These are phyloP conservation scores for Spathaspora hagerdaliae DNA, from an alignment of 805 yeast genomes.

Conservation along the genomic window DNA sequence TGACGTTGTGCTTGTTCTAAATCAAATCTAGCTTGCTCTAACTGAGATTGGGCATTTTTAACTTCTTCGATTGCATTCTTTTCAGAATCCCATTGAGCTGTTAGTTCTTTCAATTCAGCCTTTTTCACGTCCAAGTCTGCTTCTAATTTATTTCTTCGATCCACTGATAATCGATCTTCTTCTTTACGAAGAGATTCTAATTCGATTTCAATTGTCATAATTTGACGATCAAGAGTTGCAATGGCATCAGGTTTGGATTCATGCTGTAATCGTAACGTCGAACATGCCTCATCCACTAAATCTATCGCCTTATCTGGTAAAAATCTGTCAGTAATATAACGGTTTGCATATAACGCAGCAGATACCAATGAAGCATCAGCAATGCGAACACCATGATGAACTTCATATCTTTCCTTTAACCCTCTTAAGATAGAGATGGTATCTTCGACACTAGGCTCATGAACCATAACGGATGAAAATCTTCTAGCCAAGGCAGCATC, in stretches of 20 bases:
- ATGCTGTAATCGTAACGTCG: slow-evolving; percentile 89
- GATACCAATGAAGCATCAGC: slow-evolving; percentile 90
- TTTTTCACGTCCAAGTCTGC: slow-evolving; percentile 59
- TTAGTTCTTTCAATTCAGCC: slow-evolving; percentile 65
- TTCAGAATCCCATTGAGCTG: slow-evolving; percentile 85
- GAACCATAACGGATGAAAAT: slow-evolving; percentile 81
- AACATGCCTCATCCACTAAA: slow-evolving; percentile 95
- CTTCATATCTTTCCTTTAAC: slow-evolving; percentile 89
- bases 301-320: slow-evolving; percentile 97
- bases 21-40: slow-evolving; percentile 81
- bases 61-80: slow-evolving; percentile 70
- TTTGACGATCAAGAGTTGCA: slow-evolving; percentile 78
- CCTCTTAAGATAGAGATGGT: slow-evolving; percentile 92
- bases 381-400: slow-evolving; percentile 95
- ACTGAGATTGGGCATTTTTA: slow-evolving; percentile 73
- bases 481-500: slow-evolving; percentile 95
- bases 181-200: slow-evolving; percentile 91
- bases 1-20: slow-evolving; percentile 78
- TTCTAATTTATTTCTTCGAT: slow-evolving; percentile 72
- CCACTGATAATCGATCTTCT: slow-evolving; percentile 77
- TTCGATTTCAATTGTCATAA: slow-evolving; percentile 94
- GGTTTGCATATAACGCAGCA: slow-evolving; percentile 83
- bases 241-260: slow-evolving; percentile 96
- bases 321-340: slow-evolving; percentile 88
- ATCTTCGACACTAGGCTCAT: slow-evolving; percentile 88